These are phyloP conservation scores for Chlorella sp. DNA, from an alignment of 139 green algal genomes.

Conservation along the genomic window DNA sequence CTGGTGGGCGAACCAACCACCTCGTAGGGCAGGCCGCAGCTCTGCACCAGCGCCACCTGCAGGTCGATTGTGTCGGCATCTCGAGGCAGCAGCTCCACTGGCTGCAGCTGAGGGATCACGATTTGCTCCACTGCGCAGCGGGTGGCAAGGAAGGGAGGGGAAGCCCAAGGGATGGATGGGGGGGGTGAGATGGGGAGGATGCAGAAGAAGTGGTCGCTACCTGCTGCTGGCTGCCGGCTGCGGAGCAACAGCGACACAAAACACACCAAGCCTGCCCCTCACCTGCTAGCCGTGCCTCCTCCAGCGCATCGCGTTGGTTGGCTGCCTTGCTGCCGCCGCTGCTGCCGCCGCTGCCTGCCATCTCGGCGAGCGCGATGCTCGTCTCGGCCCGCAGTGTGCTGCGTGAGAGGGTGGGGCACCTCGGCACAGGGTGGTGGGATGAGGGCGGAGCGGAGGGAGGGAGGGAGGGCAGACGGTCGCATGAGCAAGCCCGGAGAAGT, in stretches of 20 bases:
- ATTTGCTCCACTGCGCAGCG: constrained; percentile 55
- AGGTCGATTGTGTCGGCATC: constrained; percentile 40
- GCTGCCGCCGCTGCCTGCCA: background rate
- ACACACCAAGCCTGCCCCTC: background rate
- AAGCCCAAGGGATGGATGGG: no score
- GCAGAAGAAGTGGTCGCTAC: no score
- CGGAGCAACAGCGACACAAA: background rate
- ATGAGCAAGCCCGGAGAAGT: no score
- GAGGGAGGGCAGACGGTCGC: no score
- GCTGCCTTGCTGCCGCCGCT: background rate
- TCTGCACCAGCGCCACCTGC: constrained; percentile 38
- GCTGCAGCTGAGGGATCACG: constrained; percentile 58
- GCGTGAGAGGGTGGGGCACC: no score
- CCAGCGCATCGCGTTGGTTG: constrained; percentile 57
- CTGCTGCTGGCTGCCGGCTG: no score
- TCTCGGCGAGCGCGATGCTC: background rate
- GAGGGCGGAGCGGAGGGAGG: no score
- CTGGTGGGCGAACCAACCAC: constrained; percentile 13
- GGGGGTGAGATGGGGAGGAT: no score
- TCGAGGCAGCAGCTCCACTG: constrained; percentile 71
- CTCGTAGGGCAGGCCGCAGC: constrained; percentile 32
- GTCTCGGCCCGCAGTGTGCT: constrained; percentile 18
- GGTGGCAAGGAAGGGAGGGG: background rate
- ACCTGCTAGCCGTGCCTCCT: constrained; percentile 65
- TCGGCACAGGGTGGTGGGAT: no score